These are phyloP conservation scores for Apodospora peruviana DNA, from an alignment of 495 filamentous ascomycete species.

Conservation along the genomic window DNA sequence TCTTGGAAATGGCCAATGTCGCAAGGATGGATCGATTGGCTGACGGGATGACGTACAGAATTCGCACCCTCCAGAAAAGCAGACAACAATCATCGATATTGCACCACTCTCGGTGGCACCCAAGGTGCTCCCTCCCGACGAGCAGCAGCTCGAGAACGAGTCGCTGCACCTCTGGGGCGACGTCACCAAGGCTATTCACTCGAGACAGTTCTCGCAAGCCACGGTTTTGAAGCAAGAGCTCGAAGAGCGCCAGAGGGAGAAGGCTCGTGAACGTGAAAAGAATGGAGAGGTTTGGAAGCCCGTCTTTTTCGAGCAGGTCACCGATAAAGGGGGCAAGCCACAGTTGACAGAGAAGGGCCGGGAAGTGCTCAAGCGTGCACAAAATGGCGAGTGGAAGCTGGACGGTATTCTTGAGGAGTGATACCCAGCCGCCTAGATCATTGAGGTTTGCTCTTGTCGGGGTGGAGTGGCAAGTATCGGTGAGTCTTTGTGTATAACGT, in stretches of 20 bases:
- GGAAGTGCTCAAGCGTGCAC: conserved; percentile 62
- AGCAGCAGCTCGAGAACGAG: conserved; percentile 81
- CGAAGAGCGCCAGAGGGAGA: conserved; percentile 82
- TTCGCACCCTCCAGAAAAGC: conserved; percentile 50
- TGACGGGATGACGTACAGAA: conserved; percentile 19
- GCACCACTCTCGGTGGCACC: conserved; percentile 67
- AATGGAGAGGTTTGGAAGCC: conserved; percentile 69
- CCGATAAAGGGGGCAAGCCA: conserved; percentile 70
- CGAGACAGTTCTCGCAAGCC: conserved; percentile 77
- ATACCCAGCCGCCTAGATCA: background rate
- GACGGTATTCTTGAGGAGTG: conserved; percentile 28
- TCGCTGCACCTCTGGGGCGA: conserved; percentile 81
- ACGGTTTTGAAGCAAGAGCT: conserved; percentile 85
- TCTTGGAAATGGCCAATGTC: background rate
- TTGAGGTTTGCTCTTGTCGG: too few relatives aligned
- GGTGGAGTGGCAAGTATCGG: too few relatives aligned
- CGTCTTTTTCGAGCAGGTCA: conserved; percentile 77
- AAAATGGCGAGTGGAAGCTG: conserved; percentile 52
- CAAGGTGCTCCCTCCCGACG: conserved; percentile 71
- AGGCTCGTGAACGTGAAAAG: conserved; percentile 69
- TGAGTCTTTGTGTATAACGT: too few relatives aligned
- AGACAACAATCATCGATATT: conserved; percentile 75
- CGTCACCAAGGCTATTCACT: conserved; percentile 80
- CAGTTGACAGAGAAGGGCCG: conserved; percentile 73
- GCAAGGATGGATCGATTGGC: background rate